phyloP scores from a whole-genome alignment of 2,329 filamentous ascomycete genomes.

The Phialemoniopsis sp. region DNA sequence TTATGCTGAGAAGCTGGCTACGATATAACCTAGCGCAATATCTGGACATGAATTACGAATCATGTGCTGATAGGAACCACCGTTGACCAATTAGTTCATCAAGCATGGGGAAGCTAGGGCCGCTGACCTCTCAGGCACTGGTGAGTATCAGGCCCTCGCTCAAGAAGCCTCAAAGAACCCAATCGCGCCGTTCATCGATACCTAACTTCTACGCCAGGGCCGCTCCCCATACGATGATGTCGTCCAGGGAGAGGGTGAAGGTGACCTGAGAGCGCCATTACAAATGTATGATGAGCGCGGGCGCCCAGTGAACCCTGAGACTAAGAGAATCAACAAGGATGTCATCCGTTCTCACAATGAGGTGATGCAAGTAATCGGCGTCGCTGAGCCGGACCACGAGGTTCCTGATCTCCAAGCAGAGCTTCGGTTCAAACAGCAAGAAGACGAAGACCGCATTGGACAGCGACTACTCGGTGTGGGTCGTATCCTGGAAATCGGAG shows the following conservation, averaged over 20 bases:
- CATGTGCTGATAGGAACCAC: too few species aligned
- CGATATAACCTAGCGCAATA: too few species aligned
- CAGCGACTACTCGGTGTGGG: slow-evolving; percentile 26
- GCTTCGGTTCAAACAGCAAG: slow-evolving; percentile 35
- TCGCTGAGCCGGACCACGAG: slow-evolving; percentile 52
- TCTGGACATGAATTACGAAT: too few species aligned
- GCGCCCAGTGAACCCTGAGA: slow-evolving; percentile 50
- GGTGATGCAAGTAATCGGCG: slow-evolving; percentile 59
- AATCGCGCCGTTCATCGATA: too few species aligned
- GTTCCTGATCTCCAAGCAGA: slow-evolving; percentile 32
- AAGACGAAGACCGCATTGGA: slow-evolving; percentile 44
- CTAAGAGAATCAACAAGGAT: slow-evolving; percentile 50
- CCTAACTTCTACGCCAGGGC: slow-evolving; percentile 33
- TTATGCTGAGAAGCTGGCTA: too few species aligned
- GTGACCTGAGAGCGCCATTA: slow-evolving; percentile 29
- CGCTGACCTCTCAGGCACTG: slow-evolving; percentile 52
- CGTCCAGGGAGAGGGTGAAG: slow-evolving; percentile 42
- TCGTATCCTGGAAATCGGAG: slow-evolving; percentile 32
- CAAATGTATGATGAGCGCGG: slow-evolving; percentile 53
- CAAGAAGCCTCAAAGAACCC: too few species aligned
- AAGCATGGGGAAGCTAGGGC: slow-evolving; percentile 55
- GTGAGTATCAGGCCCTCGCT: slow-evolving; percentile 30
- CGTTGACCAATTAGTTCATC: slow-evolving; percentile 8
- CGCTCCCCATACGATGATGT: slow-evolving; percentile 58
- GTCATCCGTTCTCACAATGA: slow-evolving; percentile 59